These are phyloP conservation scores for Lentinula sp. DNA, from an alignment of 768 basidiomycete species.

Conservation along the genomic window DNA sequence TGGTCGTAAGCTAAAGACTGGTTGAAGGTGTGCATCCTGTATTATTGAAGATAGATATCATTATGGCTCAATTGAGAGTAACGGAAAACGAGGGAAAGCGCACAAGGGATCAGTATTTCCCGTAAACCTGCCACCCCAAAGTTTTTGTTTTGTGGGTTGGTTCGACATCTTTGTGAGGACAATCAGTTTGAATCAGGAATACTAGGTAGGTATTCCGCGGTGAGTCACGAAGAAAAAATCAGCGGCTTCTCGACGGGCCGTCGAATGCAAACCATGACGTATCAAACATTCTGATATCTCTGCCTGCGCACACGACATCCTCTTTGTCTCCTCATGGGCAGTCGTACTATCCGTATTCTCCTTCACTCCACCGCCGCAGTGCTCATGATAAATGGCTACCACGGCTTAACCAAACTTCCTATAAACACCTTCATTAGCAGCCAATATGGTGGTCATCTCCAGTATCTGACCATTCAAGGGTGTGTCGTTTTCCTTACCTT, in stretches of 20 bases:
- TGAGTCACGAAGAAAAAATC: not conserved
- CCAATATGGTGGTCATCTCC: conserved; percentile 60
- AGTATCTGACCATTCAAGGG: conserved; percentile 80
- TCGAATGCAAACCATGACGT: not conserved
- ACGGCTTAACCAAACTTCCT: conserved; percentile 18
- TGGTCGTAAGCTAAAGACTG: conserved; percentile 94
- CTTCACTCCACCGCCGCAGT: conserved; percentile 25
- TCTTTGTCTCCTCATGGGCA: not conserved
- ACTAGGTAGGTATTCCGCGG: not conserved
- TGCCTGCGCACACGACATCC: not conserved
- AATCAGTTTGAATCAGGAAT: not conserved
- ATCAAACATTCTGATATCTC: too few species aligned
- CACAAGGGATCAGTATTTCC: conserved; percentile 86
- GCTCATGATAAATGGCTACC: conserved; percentile 31
- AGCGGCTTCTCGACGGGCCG: not conserved
- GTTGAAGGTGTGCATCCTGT: conserved; percentile 96
- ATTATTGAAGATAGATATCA: conserved; percentile 10
- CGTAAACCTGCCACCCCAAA: conserved; percentile 88
- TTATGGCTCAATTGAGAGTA: not conserved
- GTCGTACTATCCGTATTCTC: conserved; percentile 4
- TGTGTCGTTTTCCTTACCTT: conserved; percentile 19
- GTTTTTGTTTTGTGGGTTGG: conserved; percentile 56
- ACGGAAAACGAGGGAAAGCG: conserved; percentile 14
- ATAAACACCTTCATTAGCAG: conserved; percentile 25
- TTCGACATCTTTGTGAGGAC: conserved; percentile 23